These are phyloP conservation scores for Cephaloascus fragrans DNA, from an alignment of 805 yeast species.

Conservation along the genomic window DNA sequence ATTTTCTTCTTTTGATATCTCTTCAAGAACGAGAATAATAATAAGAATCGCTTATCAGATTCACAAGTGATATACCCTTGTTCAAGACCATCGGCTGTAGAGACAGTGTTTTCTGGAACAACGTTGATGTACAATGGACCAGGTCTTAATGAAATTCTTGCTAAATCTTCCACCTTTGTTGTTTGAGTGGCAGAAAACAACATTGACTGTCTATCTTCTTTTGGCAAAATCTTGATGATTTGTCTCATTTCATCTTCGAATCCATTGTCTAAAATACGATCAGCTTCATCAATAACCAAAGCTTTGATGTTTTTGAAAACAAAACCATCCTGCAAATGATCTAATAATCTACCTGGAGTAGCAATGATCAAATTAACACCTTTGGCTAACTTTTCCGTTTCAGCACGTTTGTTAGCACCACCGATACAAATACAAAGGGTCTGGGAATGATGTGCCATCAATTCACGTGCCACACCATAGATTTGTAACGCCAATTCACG, in stretches of 20 bases:
- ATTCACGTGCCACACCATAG: slow-evolving; percentile 94
- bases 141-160: slow-evolving; percentile 87
- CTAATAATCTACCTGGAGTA: slow-evolving; percentile 94
- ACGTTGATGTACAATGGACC: slow-evolving; percentile 94
- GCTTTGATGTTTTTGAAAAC: slow-evolving; percentile 93
- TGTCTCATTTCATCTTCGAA: slow-evolving; percentile 99
- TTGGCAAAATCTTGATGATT: slow-evolving; percentile 87
- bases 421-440: slow-evolving; percentile 97
- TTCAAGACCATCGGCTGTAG: slow-evolving; percentile 95
- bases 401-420: slow-evolving; percentile 96
- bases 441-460: slow-evolving; percentile 84
- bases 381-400: slow-evolving; percentile 86
- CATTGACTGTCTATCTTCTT: slow-evolving; percentile 92
- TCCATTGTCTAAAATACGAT: slow-evolving; percentile 93
- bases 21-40: slow-evolving; percentile 87
- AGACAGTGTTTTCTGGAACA: slow-evolving; percentile 68
- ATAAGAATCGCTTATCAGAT: slow-evolving; percentile 84
- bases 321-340: slow-evolving; percentile 95
- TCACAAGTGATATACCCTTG: slow-evolving; percentile 99
- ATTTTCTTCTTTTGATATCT: slow-evolving; percentile 86
- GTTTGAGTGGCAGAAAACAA: slow-evolving; percentile 99
- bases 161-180: slow-evolving; percentile 95
- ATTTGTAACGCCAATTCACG: slow-evolving; percentile 96
- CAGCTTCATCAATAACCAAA: slow-evolving; percentile 94
- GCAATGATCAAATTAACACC: slow-evolving; percentile 94